These are phyloP conservation scores for Allium cepa DNA, from an alignment of 106 monocot species.

Conservation along the genomic window DNA sequence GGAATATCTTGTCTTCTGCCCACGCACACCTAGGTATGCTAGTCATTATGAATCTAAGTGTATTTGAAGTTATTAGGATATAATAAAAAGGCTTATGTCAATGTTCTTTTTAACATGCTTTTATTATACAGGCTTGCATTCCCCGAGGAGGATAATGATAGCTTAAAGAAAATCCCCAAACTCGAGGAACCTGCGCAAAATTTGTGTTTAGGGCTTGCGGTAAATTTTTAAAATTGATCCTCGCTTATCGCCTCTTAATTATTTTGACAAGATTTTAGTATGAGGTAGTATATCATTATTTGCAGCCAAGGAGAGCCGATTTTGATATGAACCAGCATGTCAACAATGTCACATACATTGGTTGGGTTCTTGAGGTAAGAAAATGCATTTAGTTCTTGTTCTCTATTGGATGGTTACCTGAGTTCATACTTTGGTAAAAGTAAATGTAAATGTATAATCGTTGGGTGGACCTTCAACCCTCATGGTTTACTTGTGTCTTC, in stretches of 20 bases:
- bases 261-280: no score
- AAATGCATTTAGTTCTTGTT: neutral
- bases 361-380: constrained; percentile 98
- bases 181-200: constrained; percentile 71
- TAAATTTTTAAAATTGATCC: constrained; percentile 14
- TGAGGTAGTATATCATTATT: neutral
- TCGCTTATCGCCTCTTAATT: no score
- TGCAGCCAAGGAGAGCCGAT: constrained; percentile 97
- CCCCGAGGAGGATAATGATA: constrained; percentile 74
- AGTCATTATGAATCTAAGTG: neutral
- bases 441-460: no score
- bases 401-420: no score
- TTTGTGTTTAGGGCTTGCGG: constrained; percentile 70
- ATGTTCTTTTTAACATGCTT: constrained; percentile 2
- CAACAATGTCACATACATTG: constrained; percentile 97
- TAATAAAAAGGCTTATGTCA: neutral
- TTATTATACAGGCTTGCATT: constrained; percentile 63
- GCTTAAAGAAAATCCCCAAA: constrained; percentile 91
- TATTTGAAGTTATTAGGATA: no score
- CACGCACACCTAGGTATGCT: constrained; percentile 71
- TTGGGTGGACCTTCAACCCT: no score
- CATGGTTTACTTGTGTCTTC: no score
- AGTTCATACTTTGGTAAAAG: no score
- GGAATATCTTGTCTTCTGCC: constrained; percentile 86
- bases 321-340: constrained; percentile 99